Evolutionary conservation across 1,284 basidiomycete species (phyloP).

Genomic region (Agroathelia rolfsii): DNA sequence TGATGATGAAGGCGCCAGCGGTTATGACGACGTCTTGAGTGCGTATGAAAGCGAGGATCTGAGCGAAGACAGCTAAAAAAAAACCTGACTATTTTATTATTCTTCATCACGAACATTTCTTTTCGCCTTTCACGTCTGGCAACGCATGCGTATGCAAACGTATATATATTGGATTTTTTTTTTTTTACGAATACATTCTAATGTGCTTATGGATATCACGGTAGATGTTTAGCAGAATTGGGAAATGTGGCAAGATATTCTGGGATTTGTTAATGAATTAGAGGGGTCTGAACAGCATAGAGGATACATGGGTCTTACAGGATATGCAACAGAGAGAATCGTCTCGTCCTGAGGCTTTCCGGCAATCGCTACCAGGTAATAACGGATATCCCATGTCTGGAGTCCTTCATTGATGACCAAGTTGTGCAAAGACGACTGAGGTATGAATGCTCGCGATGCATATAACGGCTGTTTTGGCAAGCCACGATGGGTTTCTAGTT

Average conservation of each 20-base stretch:
- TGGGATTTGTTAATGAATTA: slow-evolving; percentile 17
- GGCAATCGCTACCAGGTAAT: slow-evolving; percentile 48
- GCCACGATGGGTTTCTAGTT: slow-evolving; percentile 59
- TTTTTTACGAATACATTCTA: slow-evolving; percentile 9
- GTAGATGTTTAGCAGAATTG: slow-evolving; percentile 50
- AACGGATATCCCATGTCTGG: slow-evolving; percentile 57
- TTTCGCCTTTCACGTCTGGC: neutral
- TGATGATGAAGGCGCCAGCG: slow-evolving; percentile 68
- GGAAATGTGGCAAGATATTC: slow-evolving; percentile 56
- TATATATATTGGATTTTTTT: slow-evolving; percentile 7
- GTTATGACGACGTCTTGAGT: slow-evolving; percentile 67
- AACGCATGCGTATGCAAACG: slow-evolving; percentile 8
- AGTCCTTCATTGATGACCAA: slow-evolving; percentile 68
- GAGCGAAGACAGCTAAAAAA: slow-evolving; percentile 22
- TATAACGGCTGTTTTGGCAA: slow-evolving; percentile 32
- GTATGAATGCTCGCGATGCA: slow-evolving; percentile 49
- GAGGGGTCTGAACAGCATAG: slow-evolving; percentile 4
- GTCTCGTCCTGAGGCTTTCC: slow-evolving; percentile 20
- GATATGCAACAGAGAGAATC: slow-evolving; percentile 39
- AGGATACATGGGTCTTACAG: slow-evolving; percentile 26
- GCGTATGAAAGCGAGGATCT: slow-evolving; percentile 74
- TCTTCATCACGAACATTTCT: slow-evolving; percentile 2
- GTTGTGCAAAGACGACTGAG: slow-evolving; percentile 41
- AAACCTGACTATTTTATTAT: slow-evolving; percentile 7
- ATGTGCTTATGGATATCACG: slow-evolving; percentile 14